These are phyloP conservation scores for Thalassiosira mediterranea DNA, from an alignment of 352 stramenopile genomes.

Conservation along the genomic window DNA sequence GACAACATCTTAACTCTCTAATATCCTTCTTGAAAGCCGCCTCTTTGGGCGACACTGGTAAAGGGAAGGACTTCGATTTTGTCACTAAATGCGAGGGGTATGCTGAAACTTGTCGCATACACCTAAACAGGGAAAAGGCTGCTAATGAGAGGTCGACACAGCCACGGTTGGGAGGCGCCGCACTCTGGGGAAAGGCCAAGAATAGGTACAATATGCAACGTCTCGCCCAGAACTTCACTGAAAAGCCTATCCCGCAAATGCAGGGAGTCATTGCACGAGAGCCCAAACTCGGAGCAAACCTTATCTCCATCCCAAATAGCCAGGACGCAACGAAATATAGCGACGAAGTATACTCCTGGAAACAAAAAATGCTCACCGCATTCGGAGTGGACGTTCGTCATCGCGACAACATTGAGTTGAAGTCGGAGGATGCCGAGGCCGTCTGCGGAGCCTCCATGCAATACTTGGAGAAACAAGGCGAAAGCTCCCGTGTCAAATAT, in stretches of 20 bases:
- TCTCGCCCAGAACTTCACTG: too few species aligned
- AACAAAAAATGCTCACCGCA: neutral
- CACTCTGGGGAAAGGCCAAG: too few species aligned
- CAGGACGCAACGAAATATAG: constrained; percentile 3
- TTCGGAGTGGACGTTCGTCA: neutral
- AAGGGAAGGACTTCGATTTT: neutral
- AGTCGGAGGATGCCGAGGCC: neutral
- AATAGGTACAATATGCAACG: too few species aligned
- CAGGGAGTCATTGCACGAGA: neutral
- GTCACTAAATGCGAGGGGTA: neutral
- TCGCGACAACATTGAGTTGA: neutral
- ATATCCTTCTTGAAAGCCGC: neutral
- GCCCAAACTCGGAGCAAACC: neutral
- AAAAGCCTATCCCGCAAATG: too few species aligned
- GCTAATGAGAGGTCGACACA: neutral
- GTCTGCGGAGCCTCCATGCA: neutral
- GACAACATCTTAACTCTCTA: neutral
- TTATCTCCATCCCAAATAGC: constrained; percentile 2
- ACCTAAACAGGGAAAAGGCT: too few species aligned
- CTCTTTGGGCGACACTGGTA: neutral
- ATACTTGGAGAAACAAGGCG: neutral
- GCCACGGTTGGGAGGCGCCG: too few species aligned
- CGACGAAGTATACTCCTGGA: neutral
- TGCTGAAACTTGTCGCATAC: constrained; percentile 4
- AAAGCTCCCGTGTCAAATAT: neutral